phyloP scores from a whole-genome alignment of 202 grass and related monocot species.

The Digitaria exilis region DNA sequence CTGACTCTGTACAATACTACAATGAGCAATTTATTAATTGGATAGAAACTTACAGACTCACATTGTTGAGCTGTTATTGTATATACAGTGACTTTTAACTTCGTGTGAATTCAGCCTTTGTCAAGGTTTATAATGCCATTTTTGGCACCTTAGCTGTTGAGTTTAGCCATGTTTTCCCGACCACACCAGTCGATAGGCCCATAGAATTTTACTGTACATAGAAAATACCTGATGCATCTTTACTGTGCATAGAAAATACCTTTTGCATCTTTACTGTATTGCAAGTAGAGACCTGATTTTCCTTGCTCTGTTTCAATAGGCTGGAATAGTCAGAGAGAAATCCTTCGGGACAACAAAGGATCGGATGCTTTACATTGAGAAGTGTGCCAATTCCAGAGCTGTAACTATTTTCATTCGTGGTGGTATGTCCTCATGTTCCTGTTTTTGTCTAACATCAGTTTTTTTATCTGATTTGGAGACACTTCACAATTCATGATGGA shows the following conservation, averaged over 20 bases:
- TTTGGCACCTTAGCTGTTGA: background rate
- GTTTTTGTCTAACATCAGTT: background rate
- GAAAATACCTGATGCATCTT: background rate
- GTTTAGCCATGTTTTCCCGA: background rate
- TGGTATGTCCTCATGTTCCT: slow-evolving; percentile 56
- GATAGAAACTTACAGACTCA: background rate
- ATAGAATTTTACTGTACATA: background rate
- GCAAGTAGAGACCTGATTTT: background rate
- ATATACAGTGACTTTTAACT: background rate
- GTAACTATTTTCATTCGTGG: slow-evolving; percentile 99
- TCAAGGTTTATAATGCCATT: background rate
- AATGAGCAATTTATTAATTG: background rate
- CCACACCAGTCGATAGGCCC: background rate
- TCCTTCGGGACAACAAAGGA: slow-evolving; percentile 97
- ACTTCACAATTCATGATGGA: background rate
- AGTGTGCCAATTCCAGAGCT: slow-evolving; percentile 94
- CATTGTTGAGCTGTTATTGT: background rate
- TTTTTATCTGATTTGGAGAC: background rate
- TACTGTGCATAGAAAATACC: no score
- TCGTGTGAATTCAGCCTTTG: background rate
- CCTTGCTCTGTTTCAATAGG: slow-evolving; percentile 50
- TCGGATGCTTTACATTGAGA: slow-evolving; percentile 91
- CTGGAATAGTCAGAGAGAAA: slow-evolving; percentile 96
- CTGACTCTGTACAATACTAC: no score
- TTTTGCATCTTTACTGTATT: background rate